Conservation (phyloP, 805 yeast genomes). For the Kockiozyma suomiensis region DNA sequence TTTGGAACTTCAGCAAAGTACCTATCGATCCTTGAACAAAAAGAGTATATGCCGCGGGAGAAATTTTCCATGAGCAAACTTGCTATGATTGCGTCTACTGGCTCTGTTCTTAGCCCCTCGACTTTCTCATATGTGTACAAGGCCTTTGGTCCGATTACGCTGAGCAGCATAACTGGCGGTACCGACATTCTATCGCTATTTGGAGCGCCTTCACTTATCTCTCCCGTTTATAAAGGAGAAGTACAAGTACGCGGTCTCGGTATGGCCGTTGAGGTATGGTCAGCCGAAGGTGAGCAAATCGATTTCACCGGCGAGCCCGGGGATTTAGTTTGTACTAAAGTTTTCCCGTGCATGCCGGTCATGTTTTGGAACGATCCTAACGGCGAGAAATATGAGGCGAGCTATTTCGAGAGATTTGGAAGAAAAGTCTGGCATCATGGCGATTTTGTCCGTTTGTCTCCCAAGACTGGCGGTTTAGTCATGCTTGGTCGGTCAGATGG, state of each 20-base stretch:
- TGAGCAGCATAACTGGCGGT: constrained; percentile 37
- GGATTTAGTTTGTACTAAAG: constrained; percentile 34
- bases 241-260: constrained; percentile 36
- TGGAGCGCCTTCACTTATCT: constrained; percentile 34
- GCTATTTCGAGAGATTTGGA: constrained; percentile 33
- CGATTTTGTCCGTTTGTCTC: constrained; percentile 32
- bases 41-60: constrained; percentile 16
- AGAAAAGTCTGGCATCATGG: constrained; percentile 37
- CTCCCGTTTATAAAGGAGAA: constrained; percentile 36
- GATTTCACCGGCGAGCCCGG: constrained; percentile 30
- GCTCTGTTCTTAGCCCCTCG: constrained; percentile 36
- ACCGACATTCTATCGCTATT: constrained; percentile 36
- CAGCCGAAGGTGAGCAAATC: constrained; percentile 21
- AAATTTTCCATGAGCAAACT: constrained; percentile 15
- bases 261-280: constrained; percentile 37
- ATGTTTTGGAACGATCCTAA: constrained; percentile 34
- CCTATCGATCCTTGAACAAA: constrained; percentile 34
- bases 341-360: constrained; percentile 38
- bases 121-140: constrained; percentile 35
- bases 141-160: constrained; percentile 28
- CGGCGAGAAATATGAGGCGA: constrained; percentile 27
- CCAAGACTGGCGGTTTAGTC: constrained; percentile 31
- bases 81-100: constrained; percentile 34
- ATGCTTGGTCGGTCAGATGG: constrained; percentile 38
- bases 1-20: constrained; percentile 38